Conservation (phyloP, 495 filamentous ascomycete genomes). For the Chaetomium cochliodes region DNA sequence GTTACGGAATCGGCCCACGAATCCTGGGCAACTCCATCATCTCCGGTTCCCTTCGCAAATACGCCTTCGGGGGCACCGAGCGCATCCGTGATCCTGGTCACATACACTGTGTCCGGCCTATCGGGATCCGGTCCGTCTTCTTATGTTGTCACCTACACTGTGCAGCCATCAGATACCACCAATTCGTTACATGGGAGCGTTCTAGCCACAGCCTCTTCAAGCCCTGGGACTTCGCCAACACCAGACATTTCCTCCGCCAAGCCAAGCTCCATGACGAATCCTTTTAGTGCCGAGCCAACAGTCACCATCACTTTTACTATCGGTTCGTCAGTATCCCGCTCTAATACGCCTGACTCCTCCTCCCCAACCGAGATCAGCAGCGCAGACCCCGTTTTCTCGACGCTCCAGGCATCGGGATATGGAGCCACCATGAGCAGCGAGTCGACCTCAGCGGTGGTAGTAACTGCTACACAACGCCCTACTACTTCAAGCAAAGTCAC, state of each 20-base stretch:
- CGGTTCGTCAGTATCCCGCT: not conserved
- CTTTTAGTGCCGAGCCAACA: too few species aligned
- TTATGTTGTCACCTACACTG: conserved; percentile 31
- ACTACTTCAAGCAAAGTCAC: not conserved
- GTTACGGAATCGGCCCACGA: conserved; percentile 16
- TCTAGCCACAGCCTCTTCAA: not conserved
- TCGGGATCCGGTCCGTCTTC: conserved; percentile 14
- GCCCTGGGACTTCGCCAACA: not conserved
- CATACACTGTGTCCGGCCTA: conserved; percentile 26
- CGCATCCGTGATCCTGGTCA: conserved; percentile 22
- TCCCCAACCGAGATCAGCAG: not conserved
- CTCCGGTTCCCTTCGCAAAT: not conserved
- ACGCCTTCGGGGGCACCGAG: not conserved
- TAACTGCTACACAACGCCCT: not conserved
- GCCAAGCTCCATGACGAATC: too few species aligned
- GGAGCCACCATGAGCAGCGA: not conserved
- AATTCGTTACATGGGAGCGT: not conserved
- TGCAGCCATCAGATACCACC: not conserved
- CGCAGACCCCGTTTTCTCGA: not conserved
- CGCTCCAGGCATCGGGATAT: conserved; percentile 5
- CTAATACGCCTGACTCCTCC: not conserved
- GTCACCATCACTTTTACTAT: not conserved
- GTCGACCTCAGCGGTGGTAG: not conserved
- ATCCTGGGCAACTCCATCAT: conserved; percentile 3
- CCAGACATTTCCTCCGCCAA: not conserved